A percentile compares a stretch with the other conserved stretches of the same genome.
Conservation (phyloP, 228 moss, liverwort and hornwort species). For the Sphagnum fallax region DNA sequence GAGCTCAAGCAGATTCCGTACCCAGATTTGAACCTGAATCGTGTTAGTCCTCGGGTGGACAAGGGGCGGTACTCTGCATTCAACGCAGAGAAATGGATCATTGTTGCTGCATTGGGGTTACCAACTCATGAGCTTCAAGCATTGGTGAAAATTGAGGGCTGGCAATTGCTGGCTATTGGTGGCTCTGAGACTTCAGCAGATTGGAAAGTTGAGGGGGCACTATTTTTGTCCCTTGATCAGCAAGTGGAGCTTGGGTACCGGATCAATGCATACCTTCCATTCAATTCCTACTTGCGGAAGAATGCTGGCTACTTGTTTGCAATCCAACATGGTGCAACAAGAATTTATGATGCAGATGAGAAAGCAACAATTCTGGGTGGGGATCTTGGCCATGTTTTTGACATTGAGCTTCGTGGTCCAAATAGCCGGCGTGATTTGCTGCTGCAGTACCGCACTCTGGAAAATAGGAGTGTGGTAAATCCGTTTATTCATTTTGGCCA, state of each 20-base stretch:
- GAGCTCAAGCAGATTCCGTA: constrained; percentile 56
- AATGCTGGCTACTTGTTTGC: constrained; percentile 90
- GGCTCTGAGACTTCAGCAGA: constrained; percentile 53
- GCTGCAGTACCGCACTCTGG: constrained; percentile 67
- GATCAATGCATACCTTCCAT: constrained; percentile 50
- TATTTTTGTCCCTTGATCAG: constrained; percentile 64
- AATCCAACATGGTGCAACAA: constrained; percentile 82
- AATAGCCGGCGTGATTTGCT: constrained; percentile 48
- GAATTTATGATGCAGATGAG: constrained; percentile 84
- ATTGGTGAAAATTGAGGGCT: constrained; percentile 58
- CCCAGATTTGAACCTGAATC: constrained; percentile 59
- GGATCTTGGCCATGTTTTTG: constrained; percentile 60
- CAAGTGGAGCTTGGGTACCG: constrained; percentile 72
- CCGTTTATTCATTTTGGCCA: constrained; percentile 96
- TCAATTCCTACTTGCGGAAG: constrained; percentile 61
- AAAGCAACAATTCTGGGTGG: constrained; percentile 54
- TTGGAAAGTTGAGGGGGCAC: constrained; percentile 65
- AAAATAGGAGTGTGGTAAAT: constrained; percentile 67
- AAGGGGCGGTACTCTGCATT: constrained; percentile 55
- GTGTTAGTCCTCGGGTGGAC: constrained; percentile 41
- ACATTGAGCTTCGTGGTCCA: constrained; percentile 59
- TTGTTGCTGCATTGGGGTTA: constrained; percentile 50
- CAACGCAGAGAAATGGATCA: constrained; percentile 66
- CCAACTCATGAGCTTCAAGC: constrained; percentile 63
- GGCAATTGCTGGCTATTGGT: constrained; percentile 76